Percentiles rank a stretch among this genome's conserved stretches.
These are phyloP conservation scores for Tephrocybe sp. DNA, from an alignment of 768 basidiomycete species.

Conservation along the genomic window DNA sequence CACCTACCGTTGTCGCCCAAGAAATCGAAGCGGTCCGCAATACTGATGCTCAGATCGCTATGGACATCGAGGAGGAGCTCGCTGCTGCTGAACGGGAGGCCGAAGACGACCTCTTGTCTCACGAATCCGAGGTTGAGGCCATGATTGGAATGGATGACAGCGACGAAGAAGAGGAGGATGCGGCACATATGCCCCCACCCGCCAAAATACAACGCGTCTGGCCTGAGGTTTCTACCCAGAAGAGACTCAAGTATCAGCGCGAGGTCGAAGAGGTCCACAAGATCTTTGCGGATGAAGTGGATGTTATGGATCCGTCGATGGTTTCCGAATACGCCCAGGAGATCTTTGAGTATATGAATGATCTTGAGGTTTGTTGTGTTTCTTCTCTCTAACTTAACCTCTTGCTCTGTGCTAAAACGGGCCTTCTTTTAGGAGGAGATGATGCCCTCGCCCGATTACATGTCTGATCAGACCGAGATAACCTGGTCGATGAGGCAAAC, in stretches of 20 bases:
- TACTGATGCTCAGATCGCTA: constrained; percentile 44
- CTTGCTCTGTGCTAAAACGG: constrained; percentile 18
- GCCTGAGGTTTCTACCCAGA: constrained; percentile 72
- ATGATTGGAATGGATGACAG: constrained; percentile 56
- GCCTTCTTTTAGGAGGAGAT: constrained; percentile 56
- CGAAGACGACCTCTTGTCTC: constrained; percentile 35
- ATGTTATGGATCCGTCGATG: constrained; percentile 86
- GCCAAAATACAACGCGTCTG: constrained; percentile 53
- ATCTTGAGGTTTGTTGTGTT: constrained; percentile 76
- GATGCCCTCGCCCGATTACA: constrained; percentile 93
- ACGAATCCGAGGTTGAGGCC: constrained; percentile 57
- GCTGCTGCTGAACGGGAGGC: constrained; percentile 27
- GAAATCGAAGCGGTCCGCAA: constrained; percentile 35
- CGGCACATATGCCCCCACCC: constrained; percentile 24
- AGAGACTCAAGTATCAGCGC: constrained; percentile 51
- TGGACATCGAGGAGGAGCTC: constrained; percentile 62
- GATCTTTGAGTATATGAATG: constrained; percentile 94
- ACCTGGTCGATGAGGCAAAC: constrained; percentile 94
- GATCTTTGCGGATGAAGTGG: constrained; percentile 66
- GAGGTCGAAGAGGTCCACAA: constrained; percentile 70
- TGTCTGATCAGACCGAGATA: constrained; percentile 91
- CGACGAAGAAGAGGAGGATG: constrained; percentile 42
- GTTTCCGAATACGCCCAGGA: constrained; percentile 99
- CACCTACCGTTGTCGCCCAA: constrained; percentile 38
- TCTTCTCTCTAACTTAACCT: not conserved